Base-by-base conservation (phyloP, 2,329 filamentous ascomycete species). In the Stachybotrys chlorohalonatus region DNA sequence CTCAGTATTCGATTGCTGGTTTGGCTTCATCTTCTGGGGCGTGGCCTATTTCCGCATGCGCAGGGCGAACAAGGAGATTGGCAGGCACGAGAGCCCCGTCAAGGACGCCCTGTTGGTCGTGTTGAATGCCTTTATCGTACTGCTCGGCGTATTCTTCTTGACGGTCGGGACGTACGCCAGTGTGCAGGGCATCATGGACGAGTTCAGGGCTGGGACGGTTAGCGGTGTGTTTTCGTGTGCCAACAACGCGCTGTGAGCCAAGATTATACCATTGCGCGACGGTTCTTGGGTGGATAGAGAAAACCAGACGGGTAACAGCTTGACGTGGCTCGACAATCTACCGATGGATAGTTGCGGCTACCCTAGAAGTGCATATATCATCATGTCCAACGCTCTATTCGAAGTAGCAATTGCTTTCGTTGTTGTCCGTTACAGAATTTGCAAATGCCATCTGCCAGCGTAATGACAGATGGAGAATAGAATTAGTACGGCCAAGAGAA, bases 11-110 rank as follows among this genome's bases (percentile, higher is more conserved):
- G 90, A 96, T 72, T 93, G 88, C 53, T 93, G 91, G 78, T 93
- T 93, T 64, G 92, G 92, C 30, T 96, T 96, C 76, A 95, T 96
- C 66, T 96, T 96, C 76, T 96, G 89, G 89, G 89, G 87, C 11
- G 80, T 90, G 1, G 89, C 88, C 1, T 93, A 90, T 66, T 81
- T 91, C 64, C 81, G 87, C 54, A 89, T 93, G 87, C 79, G 87
- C 51, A 74, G 73, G 17, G 86, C 81, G 1, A 86, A 89, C 7
- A 66, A 77, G 2, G 71, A 75, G 1, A 76, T 81, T 36, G 76
- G 80, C 52, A 78, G 75, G 58, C 73, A 72, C 1, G 74, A 80
- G 39, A 82, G 80, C 51, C 63, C 57, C 7, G 31, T 84, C 39
- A 71, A 77, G 1, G 80, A 80, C 42, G 71, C 72, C 56, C 63